Percentiles rank a stretch among this genome's conserved stretches.
phyloP scores from a whole-genome alignment of 2,329 filamentous ascomycete genomes.

The Aspergillus tamarii region DNA sequence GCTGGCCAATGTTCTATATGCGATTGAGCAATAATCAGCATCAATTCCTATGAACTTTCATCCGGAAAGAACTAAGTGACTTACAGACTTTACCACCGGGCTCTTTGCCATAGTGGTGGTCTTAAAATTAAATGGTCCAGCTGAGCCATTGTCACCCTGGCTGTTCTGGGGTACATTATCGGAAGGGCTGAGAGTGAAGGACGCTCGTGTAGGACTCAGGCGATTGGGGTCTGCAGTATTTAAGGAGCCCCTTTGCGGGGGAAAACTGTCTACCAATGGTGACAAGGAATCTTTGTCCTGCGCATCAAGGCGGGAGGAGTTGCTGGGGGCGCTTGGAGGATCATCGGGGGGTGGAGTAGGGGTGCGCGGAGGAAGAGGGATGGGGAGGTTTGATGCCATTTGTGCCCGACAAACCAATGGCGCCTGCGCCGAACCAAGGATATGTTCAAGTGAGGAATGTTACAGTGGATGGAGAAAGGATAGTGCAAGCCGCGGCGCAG shows the following conservation, averaged over 20 bases:
- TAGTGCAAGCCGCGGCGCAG: not conserved
- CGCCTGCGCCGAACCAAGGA: conserved; percentile 7
- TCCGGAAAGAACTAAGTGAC: conserved; percentile 1
- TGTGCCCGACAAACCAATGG: conserved; percentile 3
- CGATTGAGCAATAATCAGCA: conserved; percentile 22
- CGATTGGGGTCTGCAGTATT: conserved; percentile 28
- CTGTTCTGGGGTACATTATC: conserved; percentile 33
- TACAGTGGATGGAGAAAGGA: not conserved
- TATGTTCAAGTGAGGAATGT: not conserved
- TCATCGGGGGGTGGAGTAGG: conserved; percentile 66
- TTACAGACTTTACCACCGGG: conserved; percentile 73
- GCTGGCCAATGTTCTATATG: conserved; percentile 78
- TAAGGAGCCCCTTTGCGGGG: conserved; percentile 27
- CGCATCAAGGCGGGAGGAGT: conserved; percentile 26
- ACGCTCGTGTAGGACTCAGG: conserved; percentile 38
- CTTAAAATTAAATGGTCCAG: conserved; percentile 88
- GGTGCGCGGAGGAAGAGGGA: conserved; percentile 64
- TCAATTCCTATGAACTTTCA: not conserved
- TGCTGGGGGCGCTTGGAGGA: conserved; percentile 29
- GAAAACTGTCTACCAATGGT: conserved; percentile 46
- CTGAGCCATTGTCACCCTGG: conserved; percentile 38
- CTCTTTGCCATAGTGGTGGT: conserved; percentile 75
- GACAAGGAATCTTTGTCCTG: conserved; percentile 53
- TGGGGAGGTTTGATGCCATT: conserved; percentile 64
- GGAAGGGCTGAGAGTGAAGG: conserved; percentile 39